These are phyloP conservation scores for Candida berthetii DNA, from an alignment of 805 yeast genomes.

Conservation along the genomic window DNA sequence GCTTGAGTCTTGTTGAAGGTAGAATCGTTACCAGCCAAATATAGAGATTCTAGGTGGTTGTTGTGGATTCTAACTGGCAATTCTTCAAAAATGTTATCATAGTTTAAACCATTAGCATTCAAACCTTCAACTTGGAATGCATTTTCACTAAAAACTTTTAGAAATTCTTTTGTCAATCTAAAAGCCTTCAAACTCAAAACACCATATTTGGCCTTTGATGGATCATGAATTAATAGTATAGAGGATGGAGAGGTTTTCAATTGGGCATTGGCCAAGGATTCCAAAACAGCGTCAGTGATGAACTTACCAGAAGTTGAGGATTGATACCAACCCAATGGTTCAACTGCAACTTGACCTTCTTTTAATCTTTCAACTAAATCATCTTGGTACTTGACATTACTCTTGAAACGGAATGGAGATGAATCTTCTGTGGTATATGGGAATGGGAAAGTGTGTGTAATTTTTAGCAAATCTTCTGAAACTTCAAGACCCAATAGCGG, in stretches of 20 bases:
- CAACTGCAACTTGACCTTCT: slow-evolving; percentile 59
- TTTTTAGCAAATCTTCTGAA: slow-evolving; percentile 35
- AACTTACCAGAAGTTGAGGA: slow-evolving; percentile 64
- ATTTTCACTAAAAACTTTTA: slow-evolving; percentile 41
- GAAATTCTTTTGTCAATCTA: slow-evolving; percentile 58
- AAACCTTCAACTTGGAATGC: slow-evolving; percentile 64
- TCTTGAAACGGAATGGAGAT: slow-evolving; percentile 52
- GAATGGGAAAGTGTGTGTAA: slow-evolving; percentile 61
- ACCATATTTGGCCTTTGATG: slow-evolving; percentile 59
- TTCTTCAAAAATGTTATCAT: slow-evolving; percentile 65
- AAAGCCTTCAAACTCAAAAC: slow-evolving; percentile 59
- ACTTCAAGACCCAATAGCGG: slow-evolving; percentile 72
- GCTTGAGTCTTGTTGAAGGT: slow-evolving; percentile 13
- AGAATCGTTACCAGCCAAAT: slow-evolving; percentile 30
- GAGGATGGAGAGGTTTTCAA: slow-evolving; percentile 41
- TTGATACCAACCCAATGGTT: slow-evolving; percentile 79
- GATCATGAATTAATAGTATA: slow-evolving; percentile 62
- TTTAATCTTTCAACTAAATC: slow-evolving; percentile 59
- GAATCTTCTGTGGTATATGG: slow-evolving; percentile 56
- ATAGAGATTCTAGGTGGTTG: slow-evolving; percentile 58
- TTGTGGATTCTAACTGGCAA: slow-evolving; percentile 60
- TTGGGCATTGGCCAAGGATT: slow-evolving; percentile 63
- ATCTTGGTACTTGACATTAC: slow-evolving; percentile 62
- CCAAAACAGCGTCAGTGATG: slow-evolving; percentile 60
- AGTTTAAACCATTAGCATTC: slow-evolving; percentile 52